These are phyloP conservation scores for Eutypella sp. DNA, from an alignment of 2,329 filamentous ascomycete genomes.

Conservation along the genomic window DNA sequence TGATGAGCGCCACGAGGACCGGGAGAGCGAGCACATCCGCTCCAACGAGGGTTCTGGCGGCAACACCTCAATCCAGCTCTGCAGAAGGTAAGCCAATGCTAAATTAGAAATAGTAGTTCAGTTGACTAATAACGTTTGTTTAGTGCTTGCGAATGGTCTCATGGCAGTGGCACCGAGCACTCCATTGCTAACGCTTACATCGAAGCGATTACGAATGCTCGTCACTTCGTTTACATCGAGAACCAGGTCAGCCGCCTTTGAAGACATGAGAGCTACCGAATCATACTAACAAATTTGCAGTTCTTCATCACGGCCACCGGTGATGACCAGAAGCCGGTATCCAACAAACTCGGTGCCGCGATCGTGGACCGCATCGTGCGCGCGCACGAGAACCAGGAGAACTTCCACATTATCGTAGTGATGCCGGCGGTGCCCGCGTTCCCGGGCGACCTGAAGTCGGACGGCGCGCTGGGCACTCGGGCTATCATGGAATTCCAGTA, in stretches of 20 bases:
- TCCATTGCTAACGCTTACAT: constrained; percentile 86
- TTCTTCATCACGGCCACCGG: constrained; percentile 84
- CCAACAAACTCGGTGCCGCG: constrained; percentile 72
- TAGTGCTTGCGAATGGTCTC: constrained; percentile 48
- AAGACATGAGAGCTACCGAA: background rate
- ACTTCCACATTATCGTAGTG: constrained; percentile 70
- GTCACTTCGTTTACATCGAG: constrained; percentile 76
- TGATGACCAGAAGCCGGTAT: constrained; percentile 64
- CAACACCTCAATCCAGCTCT: constrained; percentile 43
- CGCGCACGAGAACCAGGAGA: constrained; percentile 59
- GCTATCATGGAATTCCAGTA: constrained; percentile 91
- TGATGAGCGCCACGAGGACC: constrained; percentile 17
- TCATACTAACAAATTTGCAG: constrained; percentile 30
- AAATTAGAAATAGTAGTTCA: background rate
- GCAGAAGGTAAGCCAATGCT: constrained; percentile 37
- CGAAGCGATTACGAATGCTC: constrained; percentile 60
- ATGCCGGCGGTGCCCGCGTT: constrained; percentile 81
- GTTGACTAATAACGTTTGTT: constrained; percentile 5
- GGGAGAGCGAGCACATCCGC: constrained; percentile 3
- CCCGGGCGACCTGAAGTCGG: constrained; percentile 70
- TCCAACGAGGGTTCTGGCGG: constrained; percentile 12
- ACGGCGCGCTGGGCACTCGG: constrained; percentile 69
- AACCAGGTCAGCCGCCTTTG: constrained; percentile 48
- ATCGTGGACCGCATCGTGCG: constrained; percentile 74
- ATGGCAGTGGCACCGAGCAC: constrained; percentile 54